These are phyloP conservation scores for Mrakiaceae sp. DNA, from an alignment of 1,284 basidiomycete species.

Conservation along the genomic window DNA sequence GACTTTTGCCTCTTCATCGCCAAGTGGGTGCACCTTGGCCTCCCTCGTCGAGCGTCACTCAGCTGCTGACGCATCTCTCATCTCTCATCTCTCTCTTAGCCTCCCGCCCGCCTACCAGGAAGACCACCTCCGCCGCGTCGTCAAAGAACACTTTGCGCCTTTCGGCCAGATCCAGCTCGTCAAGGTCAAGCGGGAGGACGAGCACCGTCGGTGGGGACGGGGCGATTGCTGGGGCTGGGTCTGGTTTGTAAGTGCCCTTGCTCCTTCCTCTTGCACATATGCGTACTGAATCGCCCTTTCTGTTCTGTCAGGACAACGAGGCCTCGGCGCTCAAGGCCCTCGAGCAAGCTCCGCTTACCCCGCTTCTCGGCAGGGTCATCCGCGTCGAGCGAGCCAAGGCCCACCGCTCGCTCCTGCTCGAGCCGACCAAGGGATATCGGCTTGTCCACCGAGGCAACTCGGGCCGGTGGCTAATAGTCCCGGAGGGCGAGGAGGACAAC, in stretches of 20 bases:
- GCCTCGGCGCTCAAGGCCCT: neutral
- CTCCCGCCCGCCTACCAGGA: neutral
- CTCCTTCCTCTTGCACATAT: neutral
- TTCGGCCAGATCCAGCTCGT: neutral
- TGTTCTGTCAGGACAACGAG: neutral
- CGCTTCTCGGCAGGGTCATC: neutral
- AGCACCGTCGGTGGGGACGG: neutral
- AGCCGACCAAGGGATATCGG: neutral
- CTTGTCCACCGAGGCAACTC: neutral
- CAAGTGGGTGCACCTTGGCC: neutral
- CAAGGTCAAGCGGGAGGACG: neutral
- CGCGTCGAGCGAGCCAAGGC: conserved; percentile 8
- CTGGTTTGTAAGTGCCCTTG: neutral
- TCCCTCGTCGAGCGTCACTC: neutral
- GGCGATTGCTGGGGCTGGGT: neutral
- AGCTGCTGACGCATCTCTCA: neutral
- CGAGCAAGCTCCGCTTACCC: neutral
- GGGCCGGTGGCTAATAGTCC: neutral
- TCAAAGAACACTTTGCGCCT: neutral
- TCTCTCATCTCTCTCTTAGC: neutral
- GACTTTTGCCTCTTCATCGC: conserved; percentile 1
- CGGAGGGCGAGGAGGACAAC: neutral
- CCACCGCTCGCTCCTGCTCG: conserved; percentile 3
- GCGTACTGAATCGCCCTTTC: neutral
- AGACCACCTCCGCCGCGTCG: neutral